Conservation (phyloP, 306 rosid species). For the Begonia peltatifolia region DNA sequence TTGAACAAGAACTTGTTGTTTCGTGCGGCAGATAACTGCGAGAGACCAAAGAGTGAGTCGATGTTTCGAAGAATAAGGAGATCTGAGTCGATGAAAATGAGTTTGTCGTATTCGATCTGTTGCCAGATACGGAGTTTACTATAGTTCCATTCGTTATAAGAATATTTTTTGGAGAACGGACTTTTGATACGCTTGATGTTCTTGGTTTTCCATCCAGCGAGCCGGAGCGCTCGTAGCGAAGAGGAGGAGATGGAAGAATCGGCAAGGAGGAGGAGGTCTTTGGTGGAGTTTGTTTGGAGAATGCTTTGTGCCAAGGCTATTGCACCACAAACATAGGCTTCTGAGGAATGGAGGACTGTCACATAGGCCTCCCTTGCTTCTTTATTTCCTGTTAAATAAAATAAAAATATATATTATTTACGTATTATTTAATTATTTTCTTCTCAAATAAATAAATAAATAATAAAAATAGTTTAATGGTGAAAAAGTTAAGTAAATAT, state of each 20-base stretch:
- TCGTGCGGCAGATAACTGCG: constrained; percentile 49
- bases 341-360: constrained; percentile 73
- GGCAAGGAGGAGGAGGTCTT: constrained; percentile 56
- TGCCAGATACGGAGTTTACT: constrained; percentile 76
- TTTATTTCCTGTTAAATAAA: no score
- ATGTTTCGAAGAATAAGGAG: constrained; percentile 31
- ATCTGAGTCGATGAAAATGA: constrained; percentile 70
- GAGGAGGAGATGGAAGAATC: constrained; percentile 33
- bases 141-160: constrained; percentile 80
- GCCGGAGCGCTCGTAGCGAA: constrained; percentile 27
- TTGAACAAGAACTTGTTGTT: constrained; percentile 39
- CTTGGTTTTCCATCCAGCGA: constrained; percentile 57
- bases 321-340: constrained; percentile 80
- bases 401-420: no score
- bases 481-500: no score
- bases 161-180: constrained; percentile 30
- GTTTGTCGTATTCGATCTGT: constrained; percentile 34
- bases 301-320: constrained; percentile 78
- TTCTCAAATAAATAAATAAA: no score
- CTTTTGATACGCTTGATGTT: constrained; percentile 39
- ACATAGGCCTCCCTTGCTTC: constrained; percentile 38
- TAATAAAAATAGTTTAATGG: no score
- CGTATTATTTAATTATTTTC: no score
- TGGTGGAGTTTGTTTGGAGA: constrained; percentile 24
- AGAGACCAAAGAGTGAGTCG: constrained; percentile 26